phyloP scores from a whole-genome alignment of 352 stramenopile species.

The Pythium utonaiense region DNA sequence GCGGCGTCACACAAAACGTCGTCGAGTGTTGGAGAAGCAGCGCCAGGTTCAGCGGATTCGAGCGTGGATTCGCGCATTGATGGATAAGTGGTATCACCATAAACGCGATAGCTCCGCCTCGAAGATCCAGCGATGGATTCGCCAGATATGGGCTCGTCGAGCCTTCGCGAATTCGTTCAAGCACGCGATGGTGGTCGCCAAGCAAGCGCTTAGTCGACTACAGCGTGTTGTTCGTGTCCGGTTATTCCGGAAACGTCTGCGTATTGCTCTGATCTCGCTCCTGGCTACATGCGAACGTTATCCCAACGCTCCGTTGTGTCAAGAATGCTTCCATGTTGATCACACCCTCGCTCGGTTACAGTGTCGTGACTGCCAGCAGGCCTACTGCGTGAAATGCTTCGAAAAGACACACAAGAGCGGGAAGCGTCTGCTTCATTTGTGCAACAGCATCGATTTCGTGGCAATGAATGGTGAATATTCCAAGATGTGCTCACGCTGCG shows the following conservation, averaged over 20 bases:
- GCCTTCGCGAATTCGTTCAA: constrained; percentile 26
- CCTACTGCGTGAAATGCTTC: constrained; percentile 29
- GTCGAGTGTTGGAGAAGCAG: constrained; percentile 22
- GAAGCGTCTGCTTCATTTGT: constrained; percentile 36
- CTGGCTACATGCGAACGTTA: constrained; percentile 22
- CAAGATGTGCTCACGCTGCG: constrained; percentile 25
- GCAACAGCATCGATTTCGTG: constrained; percentile 28
- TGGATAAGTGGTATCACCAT: constrained; percentile 14
- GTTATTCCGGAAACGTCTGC: constrained; percentile 13
- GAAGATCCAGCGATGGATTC: constrained; percentile 29
- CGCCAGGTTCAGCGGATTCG: constrained; percentile 17
- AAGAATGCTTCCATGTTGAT: constrained; percentile 25
- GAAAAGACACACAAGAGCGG: constrained; percentile 23
- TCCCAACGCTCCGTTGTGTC: constrained; percentile 33
- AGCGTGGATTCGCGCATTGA: constrained; percentile 26
- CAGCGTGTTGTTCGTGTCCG: constrained; percentile 12
- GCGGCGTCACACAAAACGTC: constrained; percentile 16
- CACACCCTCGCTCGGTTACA: constrained; percentile 24
- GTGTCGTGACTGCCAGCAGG: constrained; percentile 31
- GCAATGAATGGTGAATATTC: constrained; percentile 17
- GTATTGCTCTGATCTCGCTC: constrained; percentile 10
- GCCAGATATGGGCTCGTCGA: constrained; percentile 9
- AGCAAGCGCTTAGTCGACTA: constrained; percentile 6
- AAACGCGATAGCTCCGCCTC: constrained; percentile 19
- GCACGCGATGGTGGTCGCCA: constrained; percentile 6